phyloP scores from a whole-genome alignment of 2,329 filamentous ascomycete species.

The Neonectria coccinea region DNA sequence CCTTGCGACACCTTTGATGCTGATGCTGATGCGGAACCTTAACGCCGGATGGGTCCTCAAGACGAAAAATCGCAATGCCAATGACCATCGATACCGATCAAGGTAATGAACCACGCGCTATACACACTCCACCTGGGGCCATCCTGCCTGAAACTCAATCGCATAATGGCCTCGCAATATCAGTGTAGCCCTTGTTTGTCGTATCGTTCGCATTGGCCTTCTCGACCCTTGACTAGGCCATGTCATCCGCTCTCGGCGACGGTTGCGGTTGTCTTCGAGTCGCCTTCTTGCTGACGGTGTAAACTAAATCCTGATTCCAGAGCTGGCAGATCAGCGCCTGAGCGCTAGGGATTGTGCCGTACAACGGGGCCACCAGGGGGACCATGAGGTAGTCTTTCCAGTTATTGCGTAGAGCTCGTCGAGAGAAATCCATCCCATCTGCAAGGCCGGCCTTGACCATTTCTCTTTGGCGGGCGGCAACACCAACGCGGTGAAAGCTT shows the following conservation, averaged over 20 bases:
- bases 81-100: conserved; percentile 10
- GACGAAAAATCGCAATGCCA: conserved; percentile 9
- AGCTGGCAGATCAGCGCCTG: conserved; percentile 78
- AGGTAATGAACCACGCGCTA: conserved; percentile 12
- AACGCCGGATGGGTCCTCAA: conserved; percentile 24
- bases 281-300: conserved; percentile 78
- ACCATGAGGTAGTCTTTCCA: conserved; percentile 73
- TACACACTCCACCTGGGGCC: background rate
- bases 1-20: conserved; percentile 16
- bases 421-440: conserved; percentile 74
- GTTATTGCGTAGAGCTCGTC: conserved; percentile 66
- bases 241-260: conserved; percentile 54
- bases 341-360: conserved; percentile 74
- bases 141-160: conserved; percentile 8
- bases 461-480: conserved; percentile 70
- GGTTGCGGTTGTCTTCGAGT: conserved; percentile 63
- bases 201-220: background rate
- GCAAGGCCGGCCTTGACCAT: conserved; percentile 74
- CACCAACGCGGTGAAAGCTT: conserved; percentile 72
- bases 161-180: conserved; percentile 2
- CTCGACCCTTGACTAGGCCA: conserved; percentile 53
- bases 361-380: conserved; percentile 75
- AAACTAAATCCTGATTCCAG: conserved; percentile 76
- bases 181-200: background rate
- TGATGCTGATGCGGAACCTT: conserved; percentile 18